These are phyloP conservation scores for Yueomyces sinensis DNA, from an alignment of 805 yeast species.

Conservation along the genomic window DNA sequence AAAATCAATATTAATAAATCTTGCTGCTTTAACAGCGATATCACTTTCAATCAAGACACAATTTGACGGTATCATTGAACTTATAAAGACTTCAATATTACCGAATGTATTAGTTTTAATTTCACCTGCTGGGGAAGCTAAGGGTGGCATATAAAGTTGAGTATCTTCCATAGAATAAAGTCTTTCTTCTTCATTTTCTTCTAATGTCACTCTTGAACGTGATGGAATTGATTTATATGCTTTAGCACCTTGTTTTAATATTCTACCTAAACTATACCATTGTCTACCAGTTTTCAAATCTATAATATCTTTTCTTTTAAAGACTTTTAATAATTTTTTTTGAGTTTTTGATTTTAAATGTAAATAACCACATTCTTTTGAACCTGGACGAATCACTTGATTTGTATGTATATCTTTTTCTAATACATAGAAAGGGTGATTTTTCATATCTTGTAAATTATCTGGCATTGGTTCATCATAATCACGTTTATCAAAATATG, in stretches of 20 bases:
- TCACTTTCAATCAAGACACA: conserved; percentile 47
- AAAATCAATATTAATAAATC: conserved; percentile 53
- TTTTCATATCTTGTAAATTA: conserved; percentile 65
- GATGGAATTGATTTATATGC: conserved; percentile 5
- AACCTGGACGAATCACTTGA: conserved; percentile 56
- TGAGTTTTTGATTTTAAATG: conserved; percentile 24
- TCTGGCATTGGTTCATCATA: conserved; percentile 79
- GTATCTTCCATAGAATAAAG: conserved; percentile 75
- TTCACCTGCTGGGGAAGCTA: conserved; percentile 43
- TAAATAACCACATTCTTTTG: conserved; percentile 57
- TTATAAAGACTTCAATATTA: conserved; percentile 67
- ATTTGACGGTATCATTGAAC: conserved; percentile 74
- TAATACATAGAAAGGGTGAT: conserved; percentile 76
- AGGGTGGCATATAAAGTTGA: conserved; percentile 51
- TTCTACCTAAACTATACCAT: conserved; percentile 77
- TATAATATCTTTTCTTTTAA: conserved; percentile 51
- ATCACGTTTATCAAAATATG: conserved; percentile 32
- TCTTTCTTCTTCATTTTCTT: conserved; percentile 44
- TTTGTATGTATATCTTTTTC: conserved; percentile 61
- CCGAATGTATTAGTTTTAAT: conserved; percentile 71
- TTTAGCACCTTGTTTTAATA: conserved; percentile 50
- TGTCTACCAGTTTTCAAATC: conserved; percentile 59
- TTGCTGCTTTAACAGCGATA: conserved; percentile 57
- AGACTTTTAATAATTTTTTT: conserved; percentile 44
- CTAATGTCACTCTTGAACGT: conserved; percentile 1